Percentiles rank a stretch among this genome's conserved stretches.
These are phyloP conservation scores for Calendula officinalis DNA, from an alignment of 129 eudicot genomes.

Conservation along the genomic window DNA sequence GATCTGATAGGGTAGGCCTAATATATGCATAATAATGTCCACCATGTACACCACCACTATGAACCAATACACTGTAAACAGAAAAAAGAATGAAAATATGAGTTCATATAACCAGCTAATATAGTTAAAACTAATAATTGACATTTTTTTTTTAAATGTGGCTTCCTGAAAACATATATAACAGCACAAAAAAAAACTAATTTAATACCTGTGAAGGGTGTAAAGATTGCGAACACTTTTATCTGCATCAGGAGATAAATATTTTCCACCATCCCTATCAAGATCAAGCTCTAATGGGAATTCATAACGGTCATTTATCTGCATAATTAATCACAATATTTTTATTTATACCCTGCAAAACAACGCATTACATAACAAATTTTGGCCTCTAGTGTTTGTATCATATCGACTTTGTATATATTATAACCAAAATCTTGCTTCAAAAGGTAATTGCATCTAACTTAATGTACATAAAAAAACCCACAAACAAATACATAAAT, in stretches of 20 bases:
- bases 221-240: slow-evolving; percentile 93
- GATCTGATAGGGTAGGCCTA: slow-evolving; percentile 87
- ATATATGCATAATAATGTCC: slow-evolving; percentile 93
- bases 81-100: background rate
- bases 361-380: background rate
- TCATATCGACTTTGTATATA: background rate
- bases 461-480: background rate
- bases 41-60: slow-evolving; percentile 98
- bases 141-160: slow-evolving; percentile 1
- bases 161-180: background rate
- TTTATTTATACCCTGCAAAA: background rate
- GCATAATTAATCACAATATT: slow-evolving; percentile 24
- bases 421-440: background rate
- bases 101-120: slow-evolving; percentile 1
- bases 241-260: slow-evolving; percentile 91
- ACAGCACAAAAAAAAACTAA: background rate
- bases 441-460: background rate
- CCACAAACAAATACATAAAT: background rate
- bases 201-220: slow-evolving; percentile 80
- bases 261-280: slow-evolving; percentile 87
- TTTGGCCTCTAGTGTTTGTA: slow-evolving; percentile 8
- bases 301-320: slow-evolving; percentile 96
- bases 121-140: background rate
- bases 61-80: slow-evolving; percentile 83
- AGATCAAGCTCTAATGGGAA: slow-evolving; percentile 94